These are phyloP conservation scores for Leccinum longicurvipes DNA, from an alignment of 768 basidiomycete species.

Conservation along the genomic window DNA sequence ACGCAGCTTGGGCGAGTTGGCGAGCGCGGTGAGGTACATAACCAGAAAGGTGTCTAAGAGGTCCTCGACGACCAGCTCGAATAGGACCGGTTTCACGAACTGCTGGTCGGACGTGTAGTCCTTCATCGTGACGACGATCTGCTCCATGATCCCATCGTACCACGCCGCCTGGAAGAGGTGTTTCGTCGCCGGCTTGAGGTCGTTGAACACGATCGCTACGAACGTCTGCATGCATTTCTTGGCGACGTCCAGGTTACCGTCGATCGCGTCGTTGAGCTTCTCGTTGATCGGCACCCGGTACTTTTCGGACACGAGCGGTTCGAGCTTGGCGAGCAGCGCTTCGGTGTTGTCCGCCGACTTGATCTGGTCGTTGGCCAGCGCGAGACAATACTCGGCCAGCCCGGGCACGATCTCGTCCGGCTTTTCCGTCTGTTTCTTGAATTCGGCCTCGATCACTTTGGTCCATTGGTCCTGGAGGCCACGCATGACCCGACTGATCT, in stretches of 20 bases:
- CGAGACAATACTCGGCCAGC: constrained; percentile 93
- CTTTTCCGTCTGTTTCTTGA: constrained; percentile 83
- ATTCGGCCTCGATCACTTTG: constrained; percentile 76
- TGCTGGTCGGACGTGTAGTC: constrained; percentile 96
- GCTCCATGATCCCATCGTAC: constrained; percentile 87
- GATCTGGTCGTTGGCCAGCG: constrained; percentile 96
- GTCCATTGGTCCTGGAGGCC: constrained; percentile 86
- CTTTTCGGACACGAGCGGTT: constrained; percentile 90
- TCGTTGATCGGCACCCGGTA: constrained; percentile 82
- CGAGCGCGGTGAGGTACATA: constrained; percentile 83
- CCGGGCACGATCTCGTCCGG: constrained; percentile 86
- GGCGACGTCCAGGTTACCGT: constrained; percentile 96
- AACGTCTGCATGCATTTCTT: constrained; percentile 95
- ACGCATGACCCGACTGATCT: constrained; percentile 87
- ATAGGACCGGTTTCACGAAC: constrained; percentile 85
- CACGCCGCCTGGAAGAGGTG: constrained; percentile 78
- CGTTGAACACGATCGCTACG: constrained; percentile 93
- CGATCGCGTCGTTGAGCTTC: constrained; percentile 91
- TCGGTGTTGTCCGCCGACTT: constrained; percentile 94
- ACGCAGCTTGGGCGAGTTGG: constrained; percentile 77
- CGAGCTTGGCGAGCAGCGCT: constrained; percentile 77
- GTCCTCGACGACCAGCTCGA: constrained; percentile 91
- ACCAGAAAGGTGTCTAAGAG: constrained; percentile 89
- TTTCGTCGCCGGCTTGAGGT: constrained; percentile 84
- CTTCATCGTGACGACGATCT: constrained; percentile 91